Evolutionary conservation across 192 early-diverging fungal genomes (phyloP).

Genomic region (Glomus cerebriforme): DNA sequence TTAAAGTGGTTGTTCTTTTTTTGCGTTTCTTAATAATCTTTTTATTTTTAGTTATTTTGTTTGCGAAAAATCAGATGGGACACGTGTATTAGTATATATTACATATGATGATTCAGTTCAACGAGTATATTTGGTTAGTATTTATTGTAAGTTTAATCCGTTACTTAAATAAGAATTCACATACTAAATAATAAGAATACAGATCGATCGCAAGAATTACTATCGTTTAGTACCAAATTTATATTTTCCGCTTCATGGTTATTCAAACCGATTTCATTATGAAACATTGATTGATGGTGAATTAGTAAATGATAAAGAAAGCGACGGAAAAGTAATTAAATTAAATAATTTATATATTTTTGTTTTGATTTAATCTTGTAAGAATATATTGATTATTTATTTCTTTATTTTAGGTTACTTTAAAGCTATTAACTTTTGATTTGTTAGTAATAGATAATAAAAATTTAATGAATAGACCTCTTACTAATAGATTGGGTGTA

Average conservation of each 20-base stretch:
- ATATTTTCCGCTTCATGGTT: constrained; percentile 61
- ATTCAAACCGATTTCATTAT: constrained; percentile 51
- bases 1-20: background rate
- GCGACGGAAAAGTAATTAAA: constrained; percentile 51
- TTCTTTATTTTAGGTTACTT: constrained; percentile 25
- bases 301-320: constrained; percentile 76
- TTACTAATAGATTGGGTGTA: constrained; percentile 74
- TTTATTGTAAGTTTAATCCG: background rate
- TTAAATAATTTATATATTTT: background rate
- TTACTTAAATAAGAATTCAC: background rate
- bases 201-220: constrained; percentile 88
- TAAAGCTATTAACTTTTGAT: constrained; percentile 73
- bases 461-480: constrained; percentile 56
- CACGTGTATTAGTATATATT: constrained; percentile 61
- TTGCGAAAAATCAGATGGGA: constrained; percentile 83
- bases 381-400: background rate
- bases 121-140: constrained; percentile 57
- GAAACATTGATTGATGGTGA: constrained; percentile 91
- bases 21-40: background rate
- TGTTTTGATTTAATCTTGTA: background rate
- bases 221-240: constrained; percentile 66
- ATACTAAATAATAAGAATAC: background rate
- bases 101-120: constrained; percentile 37
- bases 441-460: constrained; percentile 61
- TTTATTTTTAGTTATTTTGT: constrained; percentile 68